Base-by-base conservation (phyloP, 2,329 filamentous ascomycete species). In the Lecanicillium sp. region DNA sequence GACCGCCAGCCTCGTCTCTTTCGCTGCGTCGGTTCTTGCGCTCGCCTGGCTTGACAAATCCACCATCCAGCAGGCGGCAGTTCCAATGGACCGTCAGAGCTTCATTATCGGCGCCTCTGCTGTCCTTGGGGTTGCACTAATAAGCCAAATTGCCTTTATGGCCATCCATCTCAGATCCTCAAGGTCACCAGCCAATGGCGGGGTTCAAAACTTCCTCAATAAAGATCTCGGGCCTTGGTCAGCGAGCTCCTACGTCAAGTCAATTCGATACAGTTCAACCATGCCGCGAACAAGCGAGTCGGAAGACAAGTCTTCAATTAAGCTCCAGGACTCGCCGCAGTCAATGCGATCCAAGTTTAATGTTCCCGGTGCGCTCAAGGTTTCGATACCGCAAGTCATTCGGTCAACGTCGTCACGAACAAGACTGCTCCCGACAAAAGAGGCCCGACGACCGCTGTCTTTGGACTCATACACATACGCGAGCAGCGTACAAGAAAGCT, bases 341-440 rank as follows among this genome's bases (percentile, higher is more conserved):
- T 70, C 71, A 2, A 65, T 64, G 32, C 45, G 49, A 14, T 44
- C 45, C 34, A 51, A 51, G 32, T 49, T 51, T 13, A 45, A 46
- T 7, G 52, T 51, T 3, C 45, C 52, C 27, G 48, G 41, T 33
- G 51, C 49, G 17, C 51, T 60, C 27, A 51, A 47, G 56, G 60
- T 46, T 60, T 68, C 45, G 52, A 62, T 47, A 65, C 72, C 38
- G 51, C 63, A 41, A 52, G 67, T 29, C 58, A 71, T 50, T 64
- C 70, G 73, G 5, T 75, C 78, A 5, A 69, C 73, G 32, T 68
- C 69, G 2, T 80, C 76, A 29, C 73, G 63, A 52, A 75, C 72
- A 3, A 67, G 67, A 33, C 59, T 82, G 25, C 56, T 81, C 2
- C 59, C 66, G 12, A 48, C 52, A 5, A 61, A 55, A 41, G 62